Evolutionary conservation across 768 basidiomycete genomes (phyloP), one percentile per base, ranked within the genome.

Genomic region (Mycena olivaceomarginata): DNA sequence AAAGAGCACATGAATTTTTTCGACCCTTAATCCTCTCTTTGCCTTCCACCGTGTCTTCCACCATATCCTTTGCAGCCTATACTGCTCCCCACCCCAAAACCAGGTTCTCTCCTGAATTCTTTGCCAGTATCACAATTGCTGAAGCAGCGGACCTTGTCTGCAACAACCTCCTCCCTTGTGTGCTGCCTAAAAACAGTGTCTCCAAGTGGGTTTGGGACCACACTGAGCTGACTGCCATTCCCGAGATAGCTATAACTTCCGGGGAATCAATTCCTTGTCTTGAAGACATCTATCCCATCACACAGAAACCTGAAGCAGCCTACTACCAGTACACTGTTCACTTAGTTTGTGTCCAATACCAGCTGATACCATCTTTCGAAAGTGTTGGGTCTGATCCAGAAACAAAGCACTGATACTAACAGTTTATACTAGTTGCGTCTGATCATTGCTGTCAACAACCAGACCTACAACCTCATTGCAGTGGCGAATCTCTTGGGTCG

Each of bases 371-470:
- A 60, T 22, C 18, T 70, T 3, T 60, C 69, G 1, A 70, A 60
- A 20, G 69, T 70, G 18, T 8, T 8, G 31, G 39, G 31, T 56
- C 6, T 15, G 6, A 39, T 56, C 18, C 13, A 11, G 16, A 16
- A n/a, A 16, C 9, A 56, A 56, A 7, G 2, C 13, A n/a, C 37
- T 4, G 7, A 1, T 8, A 16, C 60, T 51, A 5, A 16, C 11
- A 39, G 10, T 39, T 8, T 16, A 5, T 13, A 5, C 46, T n/a
- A 71, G 71, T 11, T 72, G 2, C 64, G 63, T 1, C 40, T 72
- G 4, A 66, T 66, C 4, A 4, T 72, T 4, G 31, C 18, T 20
- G 45, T 66, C 11, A 65, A 72, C 40, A 72, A 74, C 65, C 53
- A 67, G 5, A 4, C 18, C 6, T 67, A 74, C 51, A 37, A 67